Evolutionary conservation across 768 basidiomycete species (phyloP).

Genomic region (Pulveroboletus ravenelii): DNA sequence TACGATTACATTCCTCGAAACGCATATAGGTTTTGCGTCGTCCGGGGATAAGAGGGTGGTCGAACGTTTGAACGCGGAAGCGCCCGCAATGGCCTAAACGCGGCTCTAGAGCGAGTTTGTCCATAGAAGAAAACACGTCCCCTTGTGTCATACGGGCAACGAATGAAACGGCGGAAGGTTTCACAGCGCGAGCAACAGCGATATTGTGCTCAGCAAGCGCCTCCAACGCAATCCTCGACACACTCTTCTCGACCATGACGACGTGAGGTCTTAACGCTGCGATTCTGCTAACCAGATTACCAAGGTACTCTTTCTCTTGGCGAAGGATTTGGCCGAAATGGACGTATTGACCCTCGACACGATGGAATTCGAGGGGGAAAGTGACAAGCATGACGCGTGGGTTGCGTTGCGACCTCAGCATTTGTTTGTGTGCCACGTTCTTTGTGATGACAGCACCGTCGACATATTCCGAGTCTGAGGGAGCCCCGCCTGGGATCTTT

Average conservation of each 20-base stretch:
- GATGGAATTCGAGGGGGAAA: constrained; percentile 90
- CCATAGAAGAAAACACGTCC: constrained; percentile 93
- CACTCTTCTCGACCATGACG: constrained; percentile 86
- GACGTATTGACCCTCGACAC: constrained; percentile 89
- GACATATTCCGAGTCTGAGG: constrained; percentile 93
- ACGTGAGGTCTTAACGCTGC: constrained; percentile 90
- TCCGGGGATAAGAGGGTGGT: constrained; percentile 92
- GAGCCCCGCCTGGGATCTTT: constrained; percentile 92
- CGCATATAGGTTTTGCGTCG: constrained; percentile 95
- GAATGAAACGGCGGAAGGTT: constrained; percentile 79
- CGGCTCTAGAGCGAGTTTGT: constrained; percentile 86
- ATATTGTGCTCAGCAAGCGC: constrained; percentile 80
- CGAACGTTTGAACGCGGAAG: constrained; percentile 89
- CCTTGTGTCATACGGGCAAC: constrained; percentile 93
- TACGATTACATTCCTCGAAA: constrained; percentile 90
- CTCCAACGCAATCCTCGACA: constrained; percentile 87
- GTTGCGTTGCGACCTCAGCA: constrained; percentile 77
- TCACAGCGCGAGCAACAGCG: constrained; percentile 86
- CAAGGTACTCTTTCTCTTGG: constrained; percentile 91
- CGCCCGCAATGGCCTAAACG: constrained; percentile 82
- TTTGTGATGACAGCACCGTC: constrained; percentile 97
- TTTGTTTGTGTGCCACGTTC: constrained; percentile 94
- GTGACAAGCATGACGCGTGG: constrained; percentile 96
- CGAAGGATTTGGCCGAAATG: constrained; percentile 86
- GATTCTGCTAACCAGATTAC: constrained; percentile 82